phyloP scores from a whole-genome alignment of 768 basidiomycete species.

The Jaapia argillacea region DNA sequence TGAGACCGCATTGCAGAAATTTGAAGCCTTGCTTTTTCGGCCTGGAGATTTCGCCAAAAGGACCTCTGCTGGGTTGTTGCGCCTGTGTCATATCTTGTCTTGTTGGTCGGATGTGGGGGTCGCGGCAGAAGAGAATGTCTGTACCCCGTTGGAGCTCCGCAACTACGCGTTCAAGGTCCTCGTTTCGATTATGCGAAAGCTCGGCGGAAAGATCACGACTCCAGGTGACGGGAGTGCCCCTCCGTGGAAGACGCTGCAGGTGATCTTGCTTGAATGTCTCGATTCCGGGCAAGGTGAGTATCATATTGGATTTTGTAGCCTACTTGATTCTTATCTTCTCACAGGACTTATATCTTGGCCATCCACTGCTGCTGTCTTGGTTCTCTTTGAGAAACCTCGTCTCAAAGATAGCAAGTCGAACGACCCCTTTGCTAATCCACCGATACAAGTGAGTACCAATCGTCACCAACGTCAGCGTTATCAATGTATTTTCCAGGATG shows the following conservation, averaged over 20 bases:
- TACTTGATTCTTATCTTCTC: constrained; percentile 3
- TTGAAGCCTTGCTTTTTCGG: constrained; percentile 40
- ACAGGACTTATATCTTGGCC: constrained; percentile 1
- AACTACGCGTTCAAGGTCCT: constrained; percentile 33
- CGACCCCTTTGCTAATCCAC: no score
- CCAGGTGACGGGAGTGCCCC: constrained; percentile 20
- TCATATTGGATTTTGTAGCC: constrained; percentile 8
- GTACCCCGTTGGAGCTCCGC: constrained; percentile 39
- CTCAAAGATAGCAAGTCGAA: no score
- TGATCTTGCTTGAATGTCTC: constrained; percentile 30
- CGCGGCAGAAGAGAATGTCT: constrained; percentile 25
- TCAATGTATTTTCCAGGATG: background rate
- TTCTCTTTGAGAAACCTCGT: no score
- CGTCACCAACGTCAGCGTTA: background rate
- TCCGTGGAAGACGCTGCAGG: constrained; percentile 32
- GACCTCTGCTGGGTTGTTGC: constrained; percentile 39
- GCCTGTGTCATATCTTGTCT: constrained; percentile 46
- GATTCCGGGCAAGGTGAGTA: constrained; percentile 30
- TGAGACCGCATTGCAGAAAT: constrained; percentile 32
- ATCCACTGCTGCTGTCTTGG: no score
- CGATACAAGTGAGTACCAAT: constrained; percentile 7
- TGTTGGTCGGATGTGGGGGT: constrained; percentile 44
- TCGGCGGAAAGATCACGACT: constrained; percentile 29
- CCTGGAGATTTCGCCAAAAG: constrained; percentile 36
- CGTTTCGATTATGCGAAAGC: constrained; percentile 33